Conservation (phyloP, 176 grass and related monocot species). For the Poa annua region DNA sequence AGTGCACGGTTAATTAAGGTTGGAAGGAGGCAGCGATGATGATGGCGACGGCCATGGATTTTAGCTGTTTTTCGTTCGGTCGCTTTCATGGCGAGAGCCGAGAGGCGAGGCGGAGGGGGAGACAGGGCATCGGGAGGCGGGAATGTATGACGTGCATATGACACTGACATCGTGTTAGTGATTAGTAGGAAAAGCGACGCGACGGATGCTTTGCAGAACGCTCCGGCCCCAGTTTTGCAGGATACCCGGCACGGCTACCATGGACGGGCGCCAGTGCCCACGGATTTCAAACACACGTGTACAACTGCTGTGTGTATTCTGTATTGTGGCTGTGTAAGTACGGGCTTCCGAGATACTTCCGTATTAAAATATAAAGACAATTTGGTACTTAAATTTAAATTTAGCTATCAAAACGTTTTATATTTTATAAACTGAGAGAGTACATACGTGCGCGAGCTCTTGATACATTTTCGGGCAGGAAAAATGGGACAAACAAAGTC, state of each 20-base stretch:
- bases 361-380: too few relatives aligned
- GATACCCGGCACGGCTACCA: neutral
- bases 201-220: neutral
- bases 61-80: conserved; percentile 27
- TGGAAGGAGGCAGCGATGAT: neutral
- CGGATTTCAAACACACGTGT: neutral
- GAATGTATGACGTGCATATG: conserved; percentile 2
- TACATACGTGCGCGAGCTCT: too few relatives aligned
- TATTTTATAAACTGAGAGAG: too few relatives aligned
- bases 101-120: neutral
- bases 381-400: too few relatives aligned
- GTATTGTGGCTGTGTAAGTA: too few relatives aligned
- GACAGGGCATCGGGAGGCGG: conserved; percentile 37
- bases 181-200: neutral
- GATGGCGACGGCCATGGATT: conserved; percentile 10
- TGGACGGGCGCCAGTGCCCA: neutral
- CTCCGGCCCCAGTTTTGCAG: neutral
- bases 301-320: too few relatives aligned
- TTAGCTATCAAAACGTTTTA: too few relatives aligned
- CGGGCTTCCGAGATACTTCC: too few relatives aligned
- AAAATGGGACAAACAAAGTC: too few relatives aligned
- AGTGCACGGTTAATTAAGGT: too few relatives aligned
- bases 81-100: neutral
- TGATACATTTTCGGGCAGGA: too few relatives aligned
- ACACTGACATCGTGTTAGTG: conserved; percentile 26